Evolutionary conservation across 805 yeast species (phyloP), one percentile per base, ranked within the genome.

Genomic region (Saturnispora dispora): DNA sequence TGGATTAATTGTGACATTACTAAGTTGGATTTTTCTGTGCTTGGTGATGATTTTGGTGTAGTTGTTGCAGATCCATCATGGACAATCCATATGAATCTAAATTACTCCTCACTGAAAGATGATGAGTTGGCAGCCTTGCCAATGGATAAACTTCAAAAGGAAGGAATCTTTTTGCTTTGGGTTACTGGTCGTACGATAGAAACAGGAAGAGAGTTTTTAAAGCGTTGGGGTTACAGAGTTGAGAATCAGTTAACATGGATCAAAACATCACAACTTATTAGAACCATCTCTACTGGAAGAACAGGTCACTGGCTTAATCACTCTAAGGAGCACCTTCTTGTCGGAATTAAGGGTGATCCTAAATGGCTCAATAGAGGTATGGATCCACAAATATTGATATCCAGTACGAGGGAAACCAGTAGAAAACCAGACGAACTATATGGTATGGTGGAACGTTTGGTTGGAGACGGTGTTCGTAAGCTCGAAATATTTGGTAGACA

Each of bases 231-330:
- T 1, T 90, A 90, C 63, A 63, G 67, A 36, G 79, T 84, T 5
- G 69, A 78, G 22, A 91, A 89, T 64, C 97, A 90, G 63, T 66
- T 90, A 55, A 78, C 90, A 8, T 90, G 98, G 98, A 77, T 88
- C 53, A 90, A 90, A 65, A 80, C 93, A 5, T 90, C 90, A 64
- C 97, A 91, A 63, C 68, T 91, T 54, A 79, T 83, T 20, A 72
- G 96, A 54, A 90, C 96, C 0, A 89, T 90, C 42, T 89, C 95
- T 53, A 91, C 98, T 0, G 98, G 98, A 1, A 71, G 97, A 56
- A 90, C 98, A 0, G 98, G 98, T 0, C 98, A 90, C 64, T 90
- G 98, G 98, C 72, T 90, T 49, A 90, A 90, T 63, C 98, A 90
- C 66, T 85, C 96, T 0, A 90, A 90, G 60, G 98, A 90, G 65